Evolutionary conservation across 768 basidiomycete species (phyloP), one percentile per base, ranked within the genome.

Genomic region (Termitomyces titanicus): DNA sequence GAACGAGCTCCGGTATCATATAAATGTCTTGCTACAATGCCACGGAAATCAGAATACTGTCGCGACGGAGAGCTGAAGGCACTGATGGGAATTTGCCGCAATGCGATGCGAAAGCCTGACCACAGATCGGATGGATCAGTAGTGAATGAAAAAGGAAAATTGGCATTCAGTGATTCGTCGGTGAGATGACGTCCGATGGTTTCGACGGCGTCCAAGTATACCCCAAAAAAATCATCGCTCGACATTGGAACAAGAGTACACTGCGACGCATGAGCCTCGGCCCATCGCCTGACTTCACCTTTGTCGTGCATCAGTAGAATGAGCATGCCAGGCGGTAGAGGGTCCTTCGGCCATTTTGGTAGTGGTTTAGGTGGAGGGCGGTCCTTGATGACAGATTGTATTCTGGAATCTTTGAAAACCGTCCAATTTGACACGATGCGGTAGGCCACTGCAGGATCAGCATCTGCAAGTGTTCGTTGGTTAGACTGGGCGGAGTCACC

Each of bases 351-450:
- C 86, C 88, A 89, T 15, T 61, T 70, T 40, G 63, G 55, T 39
- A 83, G 63, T 15, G 61, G 42, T 17, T 61, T 57, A n/a, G 66
- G 58, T 12, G 83, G 79, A 34, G 74, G 59, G 44, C 69, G 64
- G 22, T 64, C 53, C 42, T 73, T 67, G 31, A 86, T 62, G 34
- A 79, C 61, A 7, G 66, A 57, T 53, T 78, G 64, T 46, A 92
- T 69, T 34, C 71, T 68, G 1, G 74, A 58, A 58, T 86, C 78
- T 39, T 73, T 75, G 45, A 89, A 77, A 51, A 89, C 71, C 18
- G 70, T 69, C 64, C 84, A 73, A 67, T 86, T 89, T 20, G 80
- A 80, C 52, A 90, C 64, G 56, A 85, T 79, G 54, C 85, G 85
- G 63, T 86, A 87, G 6, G 83, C 59, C 20, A 83, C 64, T 0